These are phyloP conservation scores for Rubia occidens DNA, from an alignment of 305 asterid species.

Conservation along the genomic window DNA sequence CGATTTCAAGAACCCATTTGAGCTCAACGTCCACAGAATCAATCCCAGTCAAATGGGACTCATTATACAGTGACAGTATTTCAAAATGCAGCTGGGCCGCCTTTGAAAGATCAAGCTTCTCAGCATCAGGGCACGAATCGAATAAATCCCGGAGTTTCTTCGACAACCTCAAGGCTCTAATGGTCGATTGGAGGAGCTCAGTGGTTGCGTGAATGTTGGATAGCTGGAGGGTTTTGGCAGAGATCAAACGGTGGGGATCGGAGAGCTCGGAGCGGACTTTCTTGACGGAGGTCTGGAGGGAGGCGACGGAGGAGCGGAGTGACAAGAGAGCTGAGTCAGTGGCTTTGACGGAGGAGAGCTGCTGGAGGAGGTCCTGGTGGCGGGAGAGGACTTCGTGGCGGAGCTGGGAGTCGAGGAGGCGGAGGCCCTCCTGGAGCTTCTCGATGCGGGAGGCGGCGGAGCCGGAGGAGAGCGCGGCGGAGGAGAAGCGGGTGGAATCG, in stretches of 20 bases:
- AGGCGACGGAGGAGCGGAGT: slow-evolving; percentile 55
- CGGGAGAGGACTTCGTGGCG: slow-evolving; percentile 80
- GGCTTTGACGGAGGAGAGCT: slow-evolving; percentile 63
- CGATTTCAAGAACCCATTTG: slow-evolving; percentile 76
- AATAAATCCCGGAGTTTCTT: slow-evolving; percentile 57
- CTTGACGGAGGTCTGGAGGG: slow-evolving; percentile 62
- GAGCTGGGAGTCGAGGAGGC: slow-evolving; percentile 63
- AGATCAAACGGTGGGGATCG: slow-evolving; percentile 58
- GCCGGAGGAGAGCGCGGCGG: slow-evolving; percentile 87
- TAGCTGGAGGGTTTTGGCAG: slow-evolving; percentile 57
- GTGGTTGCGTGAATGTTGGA: slow-evolving; percentile 60
- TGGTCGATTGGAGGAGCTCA: slow-evolving; percentile 49
- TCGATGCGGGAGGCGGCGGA: slow-evolving; percentile 87
- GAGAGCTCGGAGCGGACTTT: slow-evolving; percentile 67
- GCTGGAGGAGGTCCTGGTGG: slow-evolving; percentile 67
- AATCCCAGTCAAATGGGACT: slow-evolving; percentile 57
- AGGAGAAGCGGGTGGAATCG: slow-evolving; percentile 78
- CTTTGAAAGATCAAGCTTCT: slow-evolving; percentile 68
- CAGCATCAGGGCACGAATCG: slow-evolving; percentile 39
- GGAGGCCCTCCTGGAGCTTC: slow-evolving; percentile 72
- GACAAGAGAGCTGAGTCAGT: slow-evolving; percentile 62
- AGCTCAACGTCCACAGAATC: slow-evolving; percentile 67
- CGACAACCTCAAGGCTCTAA: slow-evolving; percentile 42
- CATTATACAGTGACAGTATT: slow-evolving; percentile 54
- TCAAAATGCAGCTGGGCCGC: slow-evolving; percentile 86